Percentiles rank a stretch among this genome's conserved stretches.
phyloP scores from a whole-genome alignment of 2,329 filamentous ascomycete species.

The Penicillium expansum region DNA sequence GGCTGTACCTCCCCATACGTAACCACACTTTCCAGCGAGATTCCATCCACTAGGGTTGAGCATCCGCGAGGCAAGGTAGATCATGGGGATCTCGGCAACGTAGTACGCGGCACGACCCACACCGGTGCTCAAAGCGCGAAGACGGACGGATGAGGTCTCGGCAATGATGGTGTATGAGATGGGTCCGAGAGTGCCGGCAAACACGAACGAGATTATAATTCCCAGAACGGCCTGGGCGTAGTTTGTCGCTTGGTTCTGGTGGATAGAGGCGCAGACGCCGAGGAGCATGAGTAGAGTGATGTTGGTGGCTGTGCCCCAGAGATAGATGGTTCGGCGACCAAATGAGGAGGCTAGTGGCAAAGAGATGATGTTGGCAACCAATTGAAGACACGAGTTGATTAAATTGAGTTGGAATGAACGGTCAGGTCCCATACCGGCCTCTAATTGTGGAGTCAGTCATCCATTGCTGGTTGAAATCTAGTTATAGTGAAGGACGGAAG shows the following conservation, averaged over 20 bases:
- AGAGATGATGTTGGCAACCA: slow-evolving; percentile 38
- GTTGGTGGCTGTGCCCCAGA: slow-evolving; percentile 38
- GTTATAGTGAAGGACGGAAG: neutral
- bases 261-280: slow-evolving; percentile 36
- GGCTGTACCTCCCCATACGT: slow-evolving; percentile 49
- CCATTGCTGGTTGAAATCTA: neutral
- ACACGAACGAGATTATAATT: slow-evolving; percentile 44
- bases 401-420: slow-evolving; percentile 32
- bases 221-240: slow-evolving; percentile 41
- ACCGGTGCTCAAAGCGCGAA: slow-evolving; percentile 40
- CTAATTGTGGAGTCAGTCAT: slow-evolving; percentile 18
- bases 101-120: slow-evolving; percentile 45
- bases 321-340: slow-evolving; percentile 43
- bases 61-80: slow-evolving; percentile 41
- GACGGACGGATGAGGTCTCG: slow-evolving; percentile 40
- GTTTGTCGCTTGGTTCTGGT: slow-evolving; percentile 34
- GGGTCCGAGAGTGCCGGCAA: slow-evolving; percentile 35
- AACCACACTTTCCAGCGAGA: slow-evolving; percentile 48
- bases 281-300: slow-evolving; percentile 39
- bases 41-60: slow-evolving; percentile 44
- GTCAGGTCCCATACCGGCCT: slow-evolving; percentile 29
- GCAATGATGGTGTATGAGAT: slow-evolving; percentile 42
- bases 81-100: slow-evolving; percentile 44
- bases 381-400: slow-evolving; percentile 31
- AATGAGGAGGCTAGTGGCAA: slow-evolving; percentile 40